Conservation (phyloP, 202 grass and related monocot species). For the Hordeum pubiflorum region DNA sequence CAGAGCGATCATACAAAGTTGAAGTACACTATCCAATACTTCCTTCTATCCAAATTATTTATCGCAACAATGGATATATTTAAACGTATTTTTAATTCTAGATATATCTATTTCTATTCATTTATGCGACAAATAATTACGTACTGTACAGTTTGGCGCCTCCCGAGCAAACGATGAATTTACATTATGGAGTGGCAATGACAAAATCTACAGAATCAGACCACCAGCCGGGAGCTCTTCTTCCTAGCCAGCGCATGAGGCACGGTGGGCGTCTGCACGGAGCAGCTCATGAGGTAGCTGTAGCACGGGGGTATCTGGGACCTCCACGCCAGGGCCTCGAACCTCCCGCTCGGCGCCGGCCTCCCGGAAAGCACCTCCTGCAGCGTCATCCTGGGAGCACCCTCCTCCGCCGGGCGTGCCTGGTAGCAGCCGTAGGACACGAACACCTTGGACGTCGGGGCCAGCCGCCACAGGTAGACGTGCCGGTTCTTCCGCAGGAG, state of each 20-base stretch:
- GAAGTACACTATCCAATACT: too few species aligned
- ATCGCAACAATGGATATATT: too few species aligned
- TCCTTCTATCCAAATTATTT: too few species aligned
- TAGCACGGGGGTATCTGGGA: slow-evolving; percentile 32
- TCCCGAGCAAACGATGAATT: too few species aligned
- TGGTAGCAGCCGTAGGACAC: not conserved
- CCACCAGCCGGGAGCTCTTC: not conserved
- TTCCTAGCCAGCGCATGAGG: not conserved
- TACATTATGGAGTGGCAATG: too few species aligned
- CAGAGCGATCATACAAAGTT: too few species aligned
- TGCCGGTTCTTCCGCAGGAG: not conserved
- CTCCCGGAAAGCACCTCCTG: not conserved
- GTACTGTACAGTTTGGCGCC: too few species aligned
- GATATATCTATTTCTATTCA: too few species aligned
- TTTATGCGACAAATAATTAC: too few species aligned
- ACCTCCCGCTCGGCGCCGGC: not conserved
- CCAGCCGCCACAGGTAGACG: slow-evolving; percentile 11
- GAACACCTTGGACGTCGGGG: not conserved
- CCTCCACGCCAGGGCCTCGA: slow-evolving; percentile 14
- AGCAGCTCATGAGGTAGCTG: slow-evolving; percentile 19
- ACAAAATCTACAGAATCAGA: too few species aligned
- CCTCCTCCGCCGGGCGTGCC: not conserved
- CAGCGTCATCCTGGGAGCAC: not conserved
- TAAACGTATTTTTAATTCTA: too few species aligned
- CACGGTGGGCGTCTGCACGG: not conserved